These are phyloP conservation scores for Aspergillus fumigatiaffinis DNA, from an alignment of 2,329 filamentous ascomycete species.

Conservation along the genomic window DNA sequence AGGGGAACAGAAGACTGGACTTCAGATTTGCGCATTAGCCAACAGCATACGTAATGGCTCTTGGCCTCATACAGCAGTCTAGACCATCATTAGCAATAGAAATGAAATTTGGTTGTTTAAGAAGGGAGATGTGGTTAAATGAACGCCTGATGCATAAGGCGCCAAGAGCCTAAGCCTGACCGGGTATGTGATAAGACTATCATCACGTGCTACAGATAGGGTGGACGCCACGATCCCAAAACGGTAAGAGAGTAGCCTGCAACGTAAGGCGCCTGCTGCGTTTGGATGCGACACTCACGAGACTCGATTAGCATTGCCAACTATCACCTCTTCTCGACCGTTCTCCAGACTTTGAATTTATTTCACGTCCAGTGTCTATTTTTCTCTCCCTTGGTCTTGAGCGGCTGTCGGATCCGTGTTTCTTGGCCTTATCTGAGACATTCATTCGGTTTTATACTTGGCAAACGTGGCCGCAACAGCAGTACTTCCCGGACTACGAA, in stretches of 20 bases:
- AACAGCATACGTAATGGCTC: neutral
- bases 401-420: neutral
- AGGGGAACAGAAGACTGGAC: constrained; percentile 33
- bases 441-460: neutral
- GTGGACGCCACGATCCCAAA: neutral
- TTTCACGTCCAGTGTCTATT: neutral
- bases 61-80: neutral
- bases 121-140: neutral
- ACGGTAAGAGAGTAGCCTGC: neutral
- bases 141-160: neutral
- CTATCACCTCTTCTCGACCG: neutral
- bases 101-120: neutral
- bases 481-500: neutral
- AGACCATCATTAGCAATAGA: neutral
- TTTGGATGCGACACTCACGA: neutral
- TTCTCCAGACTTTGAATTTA: neutral
- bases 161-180: neutral
- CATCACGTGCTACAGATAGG: neutral
- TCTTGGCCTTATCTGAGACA: neutral
- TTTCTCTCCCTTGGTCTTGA: neutral
- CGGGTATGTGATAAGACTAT: neutral
- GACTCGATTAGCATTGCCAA: neutral
- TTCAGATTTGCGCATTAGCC: constrained; percentile 32
- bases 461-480: constrained; percentile 11
- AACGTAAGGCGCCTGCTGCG: neutral